Conservation (phyloP, 495 filamentous ascomycete species). For the Aspergillus panamensis region DNA sequence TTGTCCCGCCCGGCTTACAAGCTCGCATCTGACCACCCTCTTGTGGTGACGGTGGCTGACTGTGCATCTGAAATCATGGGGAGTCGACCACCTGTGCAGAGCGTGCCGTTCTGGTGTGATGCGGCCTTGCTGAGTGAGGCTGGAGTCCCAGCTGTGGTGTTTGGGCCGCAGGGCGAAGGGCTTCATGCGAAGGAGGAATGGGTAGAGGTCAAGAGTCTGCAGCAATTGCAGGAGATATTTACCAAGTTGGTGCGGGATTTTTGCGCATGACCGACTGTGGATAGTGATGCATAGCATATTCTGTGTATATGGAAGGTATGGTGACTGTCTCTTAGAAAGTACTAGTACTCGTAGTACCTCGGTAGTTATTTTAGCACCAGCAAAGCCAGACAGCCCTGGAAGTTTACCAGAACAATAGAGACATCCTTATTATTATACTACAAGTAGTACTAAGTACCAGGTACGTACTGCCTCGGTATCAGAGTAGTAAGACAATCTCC, state of each 20-base stretch:
- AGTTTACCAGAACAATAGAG: too few relatives aligned
- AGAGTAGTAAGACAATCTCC: neutral
- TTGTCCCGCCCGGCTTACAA: constrained; percentile 37
- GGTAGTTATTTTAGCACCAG: neutral
- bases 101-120: constrained; percentile 42
- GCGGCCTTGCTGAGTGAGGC: constrained; percentile 37
- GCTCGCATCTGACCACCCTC: constrained; percentile 30
- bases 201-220: constrained; percentile 38
- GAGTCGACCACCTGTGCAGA: constrained; percentile 17
- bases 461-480: too few relatives aligned
- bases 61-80: constrained; percentile 21
- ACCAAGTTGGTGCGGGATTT: constrained; percentile 27
- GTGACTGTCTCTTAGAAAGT: neutral
- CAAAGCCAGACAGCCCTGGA: too few relatives aligned
- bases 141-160: constrained; percentile 42
- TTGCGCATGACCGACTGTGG: constrained; percentile 33
- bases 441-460: too few relatives aligned
- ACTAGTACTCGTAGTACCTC: too few relatives aligned
- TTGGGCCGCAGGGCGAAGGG: constrained; percentile 40
- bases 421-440: too few relatives aligned
- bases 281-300: neutral
- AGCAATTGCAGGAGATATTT: constrained; percentile 25
- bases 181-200: constrained; percentile 47
- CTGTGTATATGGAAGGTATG: neutral
- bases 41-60: constrained; percentile 28